These are phyloP conservation scores for Parastagonospora nodorum DNA, from an alignment of 2,329 filamentous ascomycete species.

Conservation along the genomic window DNA sequence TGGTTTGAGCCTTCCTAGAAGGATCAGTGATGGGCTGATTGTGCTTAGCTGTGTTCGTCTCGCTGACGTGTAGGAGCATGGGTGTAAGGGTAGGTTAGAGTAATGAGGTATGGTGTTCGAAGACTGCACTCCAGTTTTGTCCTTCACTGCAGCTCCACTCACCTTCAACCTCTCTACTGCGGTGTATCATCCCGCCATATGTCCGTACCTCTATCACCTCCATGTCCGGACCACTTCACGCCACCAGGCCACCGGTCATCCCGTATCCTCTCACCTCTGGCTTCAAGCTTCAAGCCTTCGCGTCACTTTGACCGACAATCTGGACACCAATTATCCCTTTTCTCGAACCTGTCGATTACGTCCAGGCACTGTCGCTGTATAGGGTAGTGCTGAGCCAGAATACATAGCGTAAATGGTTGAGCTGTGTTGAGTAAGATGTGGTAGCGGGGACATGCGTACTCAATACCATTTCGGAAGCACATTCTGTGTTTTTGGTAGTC, in stretches of 20 bases:
- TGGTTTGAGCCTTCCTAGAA: no score
- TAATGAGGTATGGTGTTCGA: no score
- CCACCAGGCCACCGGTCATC: constrained; percentile 10
- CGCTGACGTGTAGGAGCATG: no score
- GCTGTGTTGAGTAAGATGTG: constrained; percentile 5
- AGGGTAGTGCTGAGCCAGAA: constrained; percentile 4
- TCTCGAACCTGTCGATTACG: not conserved
- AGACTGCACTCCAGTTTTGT: no score
- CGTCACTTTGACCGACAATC: constrained; percentile 4
- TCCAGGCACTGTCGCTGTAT: constrained; percentile 11
- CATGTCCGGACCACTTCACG: constrained; percentile 8
- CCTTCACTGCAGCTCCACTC: not conserved
- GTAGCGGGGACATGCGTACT: constrained; percentile 9
- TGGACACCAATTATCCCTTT: constrained; percentile 14
- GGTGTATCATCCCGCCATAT: constrained; percentile 13
- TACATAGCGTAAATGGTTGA: constrained; percentile 14
- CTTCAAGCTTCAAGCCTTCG: not conserved
- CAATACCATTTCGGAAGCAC: constrained; percentile 15
- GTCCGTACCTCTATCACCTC: constrained; percentile 2
- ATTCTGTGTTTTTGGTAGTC: constrained; percentile 4
- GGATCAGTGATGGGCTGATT: no score
- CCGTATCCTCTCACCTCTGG: constrained; percentile 2
- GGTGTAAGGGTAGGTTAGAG: no score
- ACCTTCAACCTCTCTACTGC: constrained; percentile 5
- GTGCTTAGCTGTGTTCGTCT: no score